Base-by-base conservation (phyloP, 2,329 filamentous ascomycete species). In the Ilyonectria destructans region DNA sequence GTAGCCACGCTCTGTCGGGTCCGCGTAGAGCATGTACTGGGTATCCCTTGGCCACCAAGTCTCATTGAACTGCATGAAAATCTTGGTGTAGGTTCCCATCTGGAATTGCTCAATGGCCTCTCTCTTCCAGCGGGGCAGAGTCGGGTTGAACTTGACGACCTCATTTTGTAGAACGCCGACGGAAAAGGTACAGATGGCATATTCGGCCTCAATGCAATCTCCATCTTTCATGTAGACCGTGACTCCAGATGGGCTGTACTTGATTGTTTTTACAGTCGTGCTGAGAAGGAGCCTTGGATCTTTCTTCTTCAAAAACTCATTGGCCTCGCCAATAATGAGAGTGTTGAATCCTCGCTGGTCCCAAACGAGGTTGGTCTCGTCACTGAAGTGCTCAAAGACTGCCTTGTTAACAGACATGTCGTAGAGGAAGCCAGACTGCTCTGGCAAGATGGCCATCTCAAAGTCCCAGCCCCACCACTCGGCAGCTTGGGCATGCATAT, bases 41-140 rank as follows among this genome's bases (percentile, higher is more conserved):
- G 77, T 81, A 17, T 83, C 79, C 0, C 80, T 75, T 0, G 72
- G 82, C 91, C 91, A 93, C 79, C 93, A 93, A 0, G 89, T 87
- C 62, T 90, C 82, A 67, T 90, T 83, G 79, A 93, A 93, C 69
- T 92, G 91, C 67, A 91, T 81, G 80, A 93, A 93, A 68, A 93
- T 88, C 77, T 93, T 93, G 58, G 90, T 93, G 80, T 93, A 93
- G 0, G 90, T 92, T 7, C 88, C 91, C 88, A 93, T 92, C 68
- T 85, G 82, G 77, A 92, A 92, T 43, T 86, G 89, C 3, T 88
- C 85, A 58, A 93, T 91, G 0, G 89, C 88, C 3, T 84, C 85
- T 15, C 85, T 82, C 78, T 93, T 93, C 91, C 90, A 93, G 3
- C 78, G 78, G 0, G 91, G 91, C 0, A 93, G 81, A 6, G 80